A percentile compares a stretch with the other conserved stretches of the same genome.
Conservation (phyloP, 2,329 filamentous ascomycete species). For the Aureobasidium sp. region DNA sequence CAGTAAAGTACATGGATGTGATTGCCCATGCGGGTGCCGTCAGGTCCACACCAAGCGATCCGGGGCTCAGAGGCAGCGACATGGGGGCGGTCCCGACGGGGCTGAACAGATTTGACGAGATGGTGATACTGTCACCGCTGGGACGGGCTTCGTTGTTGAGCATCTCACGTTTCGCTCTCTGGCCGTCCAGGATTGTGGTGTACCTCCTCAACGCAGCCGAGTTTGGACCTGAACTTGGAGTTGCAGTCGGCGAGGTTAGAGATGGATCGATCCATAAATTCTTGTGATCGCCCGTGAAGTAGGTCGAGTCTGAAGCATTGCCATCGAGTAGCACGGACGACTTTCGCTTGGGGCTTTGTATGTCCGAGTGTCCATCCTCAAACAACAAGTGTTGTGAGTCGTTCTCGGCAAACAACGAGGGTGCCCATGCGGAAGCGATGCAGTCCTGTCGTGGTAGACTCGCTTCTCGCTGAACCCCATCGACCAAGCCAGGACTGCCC, state of each 20-base stretch:
- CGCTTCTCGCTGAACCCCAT: neutral
- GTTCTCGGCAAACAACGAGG: neutral
- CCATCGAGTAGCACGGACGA: neutral
- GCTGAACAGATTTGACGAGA: slow-evolving; percentile 2
- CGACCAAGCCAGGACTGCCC: neutral
- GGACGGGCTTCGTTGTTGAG: neutral
- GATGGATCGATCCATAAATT: neutral
- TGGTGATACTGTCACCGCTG: neutral
- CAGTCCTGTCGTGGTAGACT: neutral
- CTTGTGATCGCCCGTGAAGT: neutral
- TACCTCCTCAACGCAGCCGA: neutral
- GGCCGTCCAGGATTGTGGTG: neutral
- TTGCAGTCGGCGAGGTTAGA: neutral
- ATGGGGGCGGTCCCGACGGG: neutral
- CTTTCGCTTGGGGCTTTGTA: neutral
- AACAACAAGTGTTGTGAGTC: neutral
- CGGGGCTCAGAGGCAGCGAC: neutral
- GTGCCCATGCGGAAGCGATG: neutral
- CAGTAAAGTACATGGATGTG: neutral
- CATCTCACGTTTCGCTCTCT: neutral
- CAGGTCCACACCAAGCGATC: neutral
- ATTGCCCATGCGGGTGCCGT: slow-evolving; percentile 4
- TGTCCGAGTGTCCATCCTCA: neutral
- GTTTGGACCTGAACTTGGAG: neutral
- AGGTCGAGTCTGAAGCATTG: neutral